A percentile compares a stretch with the other conserved stretches of the same genome.
Evolutionary conservation across 1,284 basidiomycete genomes (phyloP).

Genomic region (Ustilago curta): DNA sequence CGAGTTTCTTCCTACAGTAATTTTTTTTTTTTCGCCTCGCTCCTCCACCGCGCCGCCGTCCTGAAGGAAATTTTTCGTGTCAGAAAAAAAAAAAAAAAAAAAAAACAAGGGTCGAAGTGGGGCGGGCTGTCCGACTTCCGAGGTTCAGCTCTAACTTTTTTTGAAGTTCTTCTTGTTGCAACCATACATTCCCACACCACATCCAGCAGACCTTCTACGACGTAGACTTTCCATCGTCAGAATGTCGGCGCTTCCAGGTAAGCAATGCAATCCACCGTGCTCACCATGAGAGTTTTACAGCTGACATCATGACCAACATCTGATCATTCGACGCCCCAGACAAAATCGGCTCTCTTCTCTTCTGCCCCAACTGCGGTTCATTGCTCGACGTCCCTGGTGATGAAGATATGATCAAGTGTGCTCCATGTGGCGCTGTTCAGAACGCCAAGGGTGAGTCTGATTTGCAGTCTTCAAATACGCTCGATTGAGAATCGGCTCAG

Average conservation of each 20-base stretch:
- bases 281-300: neutral
- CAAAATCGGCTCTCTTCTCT: constrained; percentile 83
- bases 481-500: neutral
- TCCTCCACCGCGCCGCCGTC: constrained; percentile 24
- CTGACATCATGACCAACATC: neutral
- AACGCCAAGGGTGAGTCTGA: constrained; percentile 71
- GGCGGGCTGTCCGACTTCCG: constrained; percentile 37
- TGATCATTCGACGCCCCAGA: constrained; percentile 30
- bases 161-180: constrained; percentile 7
- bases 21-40: constrained; percentile 7
- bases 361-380: constrained; percentile 92
- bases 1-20: constrained; percentile 25
- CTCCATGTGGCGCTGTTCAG: constrained; percentile 87
- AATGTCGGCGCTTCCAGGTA: constrained; percentile 41
- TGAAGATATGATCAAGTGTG: constrained; percentile 82
- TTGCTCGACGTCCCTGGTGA: constrained; percentile 86
- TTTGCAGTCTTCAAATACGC: neutral
- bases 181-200: neutral
- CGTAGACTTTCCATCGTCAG: neutral
- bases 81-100: neutral
- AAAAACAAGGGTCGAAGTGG: constrained; percentile 17
- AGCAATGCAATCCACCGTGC: neutral
- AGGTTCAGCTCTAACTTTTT: constrained; percentile 26
- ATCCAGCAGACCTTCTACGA: neutral
- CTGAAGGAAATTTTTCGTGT: constrained; percentile 22